These are phyloP conservation scores for Bruguiera parviflora DNA, from an alignment of 345 rosid genomes.

Conservation along the genomic window DNA sequence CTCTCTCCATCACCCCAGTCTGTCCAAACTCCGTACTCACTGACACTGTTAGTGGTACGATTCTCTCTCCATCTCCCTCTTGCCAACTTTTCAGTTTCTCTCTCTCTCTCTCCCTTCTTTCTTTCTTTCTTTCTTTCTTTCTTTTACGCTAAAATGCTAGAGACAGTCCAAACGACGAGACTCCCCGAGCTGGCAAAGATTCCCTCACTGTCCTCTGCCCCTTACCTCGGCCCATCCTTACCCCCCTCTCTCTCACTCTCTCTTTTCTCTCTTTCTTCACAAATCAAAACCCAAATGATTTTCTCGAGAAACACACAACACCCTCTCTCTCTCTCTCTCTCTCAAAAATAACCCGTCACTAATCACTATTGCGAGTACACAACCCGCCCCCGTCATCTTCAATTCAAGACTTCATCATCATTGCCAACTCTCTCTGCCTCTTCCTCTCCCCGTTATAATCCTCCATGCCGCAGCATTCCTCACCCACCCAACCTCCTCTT, in stretches of 20 bases:
- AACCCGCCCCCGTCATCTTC: background rate
- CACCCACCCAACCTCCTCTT: background rate
- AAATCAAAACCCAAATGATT: background rate
- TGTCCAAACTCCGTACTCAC: too few relatives aligned
- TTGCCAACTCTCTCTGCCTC: too few relatives aligned
- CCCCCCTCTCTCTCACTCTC: background rate
- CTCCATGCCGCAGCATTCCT: too few relatives aligned
- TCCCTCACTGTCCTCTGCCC: slow-evolving; percentile 34
- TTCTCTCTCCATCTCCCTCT: slow-evolving; percentile 13
- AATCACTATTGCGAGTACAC: background rate
- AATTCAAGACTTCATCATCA: background rate
- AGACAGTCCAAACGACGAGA: slow-evolving; percentile 47
- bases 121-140: too few relatives aligned
- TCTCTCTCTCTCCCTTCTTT: background rate
- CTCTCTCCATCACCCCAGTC: too few relatives aligned
- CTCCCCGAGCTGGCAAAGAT: slow-evolving; percentile 74
- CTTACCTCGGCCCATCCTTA: background rate
- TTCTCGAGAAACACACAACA: background rate
- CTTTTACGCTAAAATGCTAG: background rate
- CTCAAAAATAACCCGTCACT: background rate
- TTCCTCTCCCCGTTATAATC: too few relatives aligned
- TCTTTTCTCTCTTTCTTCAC: background rate
- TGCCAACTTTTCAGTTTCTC: slow-evolving; percentile 7
- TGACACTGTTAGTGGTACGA: background rate
- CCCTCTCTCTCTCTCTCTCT: background rate